These are phyloP conservation scores for Mortierella sp. DNA, from an alignment of 371 early-diverging fungal genomes.

Conservation along the genomic window DNA sequence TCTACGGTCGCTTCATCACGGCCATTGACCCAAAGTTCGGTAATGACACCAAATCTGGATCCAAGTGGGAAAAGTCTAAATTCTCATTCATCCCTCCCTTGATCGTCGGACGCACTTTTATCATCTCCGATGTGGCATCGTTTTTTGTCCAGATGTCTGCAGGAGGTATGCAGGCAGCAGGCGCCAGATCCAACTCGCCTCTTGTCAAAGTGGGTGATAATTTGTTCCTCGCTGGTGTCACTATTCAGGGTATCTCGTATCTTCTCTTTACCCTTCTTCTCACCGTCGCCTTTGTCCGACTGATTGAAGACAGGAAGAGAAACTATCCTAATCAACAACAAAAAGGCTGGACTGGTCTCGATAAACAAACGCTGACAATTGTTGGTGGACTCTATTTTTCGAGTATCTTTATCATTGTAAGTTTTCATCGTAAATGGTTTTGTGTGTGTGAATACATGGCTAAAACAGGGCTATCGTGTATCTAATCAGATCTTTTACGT, in stretches of 20 bases:
- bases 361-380: slow-evolving; percentile 3
- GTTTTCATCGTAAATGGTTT: not conserved
- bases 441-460: not conserved
- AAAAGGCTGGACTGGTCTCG: slow-evolving; percentile 18
- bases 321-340: not conserved
- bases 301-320: slow-evolving; percentile 18
- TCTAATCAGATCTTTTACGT: not conserved
- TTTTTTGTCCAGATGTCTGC: slow-evolving; percentile 30
- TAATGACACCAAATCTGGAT: not conserved
- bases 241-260: slow-evolving; percentile 31
- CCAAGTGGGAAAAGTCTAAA: slow-evolving; percentile 26
- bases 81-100: slow-evolving; percentile 39
- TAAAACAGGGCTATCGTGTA: not conserved
- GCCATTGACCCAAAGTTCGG: slow-evolving; percentile 41
- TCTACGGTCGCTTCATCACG: slow-evolving; percentile 35
- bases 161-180: slow-evolving; percentile 27
- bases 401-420: slow-evolving; percentile 37
- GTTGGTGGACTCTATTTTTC: slow-evolving; percentile 31
- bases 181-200: not conserved
- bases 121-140: slow-evolving; percentile 25
- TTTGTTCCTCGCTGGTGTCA: slow-evolving; percentile 33
- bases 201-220: slow-evolving; percentile 22
- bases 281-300: slow-evolving; percentile 20
- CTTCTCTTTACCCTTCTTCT: slow-evolving; percentile 31
- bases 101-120: slow-evolving; percentile 39